Evolutionary conservation across 768 basidiomycete species (phyloP), one percentile per base, ranked within the genome.

Genomic region (Clitopilus hobsonii): DNA sequence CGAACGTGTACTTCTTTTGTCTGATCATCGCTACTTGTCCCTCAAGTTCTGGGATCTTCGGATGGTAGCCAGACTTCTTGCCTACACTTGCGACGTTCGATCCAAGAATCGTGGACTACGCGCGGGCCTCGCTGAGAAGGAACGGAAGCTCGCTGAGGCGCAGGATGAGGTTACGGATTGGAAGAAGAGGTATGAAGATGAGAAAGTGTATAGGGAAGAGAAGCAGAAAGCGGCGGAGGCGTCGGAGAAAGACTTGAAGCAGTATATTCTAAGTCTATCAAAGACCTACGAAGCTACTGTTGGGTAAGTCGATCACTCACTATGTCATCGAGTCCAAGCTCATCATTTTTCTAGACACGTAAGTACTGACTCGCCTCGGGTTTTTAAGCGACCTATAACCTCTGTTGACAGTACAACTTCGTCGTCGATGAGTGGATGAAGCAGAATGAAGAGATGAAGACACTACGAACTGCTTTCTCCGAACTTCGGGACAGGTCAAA

Each of bases 191-290:
- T 75, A 77, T 48, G 85, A 85, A 63, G 77, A 72, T 58, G 78
- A 84, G 22, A 73, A 23, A 23, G 22, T 2, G 1, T 45, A 45
- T 23, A 16, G 41, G 11, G 41, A 45, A 23, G 41, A 45, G 41
- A 45, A 18, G n/a, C 41, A 45, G 41, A 45, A 45, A 18, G 41
- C 74, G 2, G 77, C 83, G 6, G 65, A 79, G 38, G 73, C 71
- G 8, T 72, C 80, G 29, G 82, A 85, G 71, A 75, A 66, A 54
- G 79, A 69, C 60, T 70, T 88, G 58, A 74, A 80, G 57, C 77
- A 81, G 26, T 81, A 81, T 60, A 78, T 76, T 51, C 71, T 71
- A 49, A 68, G 74, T 32, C 73, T 82, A 57, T 75, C 77, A 27
- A 67, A 63, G 24, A 77, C 71, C 10, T 78, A 77, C 54, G 69